A percentile compares a stretch with the other conserved stretches of the same genome.
phyloP scores from a whole-genome alignment of 2,329 filamentous ascomycete species.

The Seiridium unicorne region DNA sequence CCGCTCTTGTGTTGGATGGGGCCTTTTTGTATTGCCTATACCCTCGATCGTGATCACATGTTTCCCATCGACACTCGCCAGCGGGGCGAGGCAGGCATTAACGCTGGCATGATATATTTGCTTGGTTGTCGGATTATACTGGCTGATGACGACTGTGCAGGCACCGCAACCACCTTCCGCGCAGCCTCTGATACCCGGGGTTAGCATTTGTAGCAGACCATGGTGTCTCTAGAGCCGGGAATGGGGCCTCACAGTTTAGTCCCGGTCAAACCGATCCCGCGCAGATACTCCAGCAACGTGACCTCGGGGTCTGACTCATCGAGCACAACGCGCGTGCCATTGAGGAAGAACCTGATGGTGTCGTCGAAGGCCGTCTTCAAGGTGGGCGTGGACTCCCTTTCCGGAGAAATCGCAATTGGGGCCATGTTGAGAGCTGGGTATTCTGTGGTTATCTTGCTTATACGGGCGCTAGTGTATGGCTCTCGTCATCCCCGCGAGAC shows the following conservation, averaged over 20 bases:
- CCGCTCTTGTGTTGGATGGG: constrained; percentile 87
- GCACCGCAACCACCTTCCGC: constrained; percentile 96
- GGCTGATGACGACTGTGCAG: constrained; percentile 92
- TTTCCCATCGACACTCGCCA: constrained; percentile 93
- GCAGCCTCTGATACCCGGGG: constrained; percentile 60
- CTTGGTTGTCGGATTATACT: constrained; percentile 89
- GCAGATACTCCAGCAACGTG: constrained; percentile 88
- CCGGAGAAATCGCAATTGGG: constrained; percentile 52
- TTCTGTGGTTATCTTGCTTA: background rate
- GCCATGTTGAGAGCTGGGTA: constrained; percentile 43
- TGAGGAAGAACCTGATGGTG: constrained; percentile 88
- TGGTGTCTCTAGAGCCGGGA: background rate
- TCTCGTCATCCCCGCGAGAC: background rate
- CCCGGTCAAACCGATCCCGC: constrained; percentile 89
- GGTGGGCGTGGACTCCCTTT: constrained; percentile 40
- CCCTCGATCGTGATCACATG: constrained; percentile 98
- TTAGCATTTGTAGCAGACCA: background rate
- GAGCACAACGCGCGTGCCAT: constrained; percentile 84
- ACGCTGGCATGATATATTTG: constrained; percentile 95
- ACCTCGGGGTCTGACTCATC: constrained; percentile 88
- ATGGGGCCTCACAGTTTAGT: constrained; percentile 71
- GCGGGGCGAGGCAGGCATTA: constrained; percentile 90
- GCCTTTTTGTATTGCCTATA: constrained; percentile 82
- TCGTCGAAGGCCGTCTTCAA: constrained; percentile 81
- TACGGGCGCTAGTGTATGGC: background rate